Evolutionary conservation across 495 filamentous ascomycete species (phyloP), one percentile per base, ranked within the genome.

Genomic region (Lasiosphaeria ovina): DNA sequence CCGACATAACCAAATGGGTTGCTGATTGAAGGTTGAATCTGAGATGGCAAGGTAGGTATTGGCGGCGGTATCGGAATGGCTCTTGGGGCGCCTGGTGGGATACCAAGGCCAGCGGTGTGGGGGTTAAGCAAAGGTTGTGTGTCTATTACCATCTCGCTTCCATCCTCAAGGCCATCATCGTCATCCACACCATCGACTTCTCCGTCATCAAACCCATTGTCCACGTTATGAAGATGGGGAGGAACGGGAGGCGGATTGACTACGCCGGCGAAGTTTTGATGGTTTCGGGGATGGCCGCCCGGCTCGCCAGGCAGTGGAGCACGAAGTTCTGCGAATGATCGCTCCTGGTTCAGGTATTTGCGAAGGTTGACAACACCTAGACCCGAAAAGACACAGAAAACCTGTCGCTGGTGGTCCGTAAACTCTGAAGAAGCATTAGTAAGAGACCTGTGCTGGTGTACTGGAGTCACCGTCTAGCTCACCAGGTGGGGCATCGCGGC

Each of bases 381-480:
- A 9, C 95, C 94, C 16, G 92, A 96, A 74, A 98, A 99, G 47
- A 99, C 95, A 71, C 95, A 99, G 72, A 95, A 99, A 24, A 98
- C 91, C 8, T 89, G 86, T 57, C 94, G 87, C 70, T 99, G 94
- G 67, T 97, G 92, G 6, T 93, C 87, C 36, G 92, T 98, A 69
- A 99, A 99, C 74, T 97, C 95, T 87, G 53, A 31, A 55, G 6
- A 50, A 40, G 9, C 14, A 57, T 79, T 67, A 80, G 75, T 62
- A 47, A 33, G 16, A 45, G 35, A 31, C 24, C 24, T 61, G 2
- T 24, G 24, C 24, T 24, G 2, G 24, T 24, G 24, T 24, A 24
- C 2, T 24, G 24, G 24, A 24, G 2, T 24, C 1, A 24, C 24
- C 24, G 24, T 24, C 24, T 24, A 24, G 24, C 75, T 53, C 77